A percentile compares a stretch with the other conserved stretches of the same genome.
Evolutionary conservation across 306 rosid genomes (phyloP).

Genomic region (Cajanus cajan): DNA sequence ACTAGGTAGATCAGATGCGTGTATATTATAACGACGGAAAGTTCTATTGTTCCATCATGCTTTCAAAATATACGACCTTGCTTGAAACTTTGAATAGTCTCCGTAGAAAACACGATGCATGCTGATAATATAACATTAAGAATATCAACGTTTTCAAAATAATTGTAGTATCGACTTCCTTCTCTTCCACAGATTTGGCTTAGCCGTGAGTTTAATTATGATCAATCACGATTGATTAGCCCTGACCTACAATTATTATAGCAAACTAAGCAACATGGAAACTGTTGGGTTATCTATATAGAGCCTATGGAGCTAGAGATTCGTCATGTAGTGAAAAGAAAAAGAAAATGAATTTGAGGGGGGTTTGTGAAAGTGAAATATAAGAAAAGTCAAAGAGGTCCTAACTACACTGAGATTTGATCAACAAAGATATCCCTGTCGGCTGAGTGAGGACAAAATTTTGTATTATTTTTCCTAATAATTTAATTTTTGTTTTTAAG

Average conservation of each 20-base stretch:
- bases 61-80: not conserved
- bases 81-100: not conserved
- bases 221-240: not conserved
- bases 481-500: not conserved
- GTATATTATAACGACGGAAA: not conserved
- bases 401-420: slow-evolving; percentile 42
- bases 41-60: not conserved
- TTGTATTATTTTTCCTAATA: not conserved
- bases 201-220: not conserved
- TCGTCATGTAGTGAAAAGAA: not conserved
- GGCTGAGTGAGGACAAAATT: not conserved
- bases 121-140: slow-evolving; percentile 4
- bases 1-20: not conserved
- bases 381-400: slow-evolving; percentile 39
- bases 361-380: not conserved
- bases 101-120: not conserved
- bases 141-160: not conserved
- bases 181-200: not conserved
- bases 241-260: not conserved
- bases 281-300: not conserved
- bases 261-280: not conserved
- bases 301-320: not conserved
- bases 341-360: not conserved
- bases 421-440: slow-evolving; percentile 19
- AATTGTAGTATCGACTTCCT: not conserved